Base-by-base conservation (phyloP, 75 land plant species). In the Cryptomeria japonica region DNA sequence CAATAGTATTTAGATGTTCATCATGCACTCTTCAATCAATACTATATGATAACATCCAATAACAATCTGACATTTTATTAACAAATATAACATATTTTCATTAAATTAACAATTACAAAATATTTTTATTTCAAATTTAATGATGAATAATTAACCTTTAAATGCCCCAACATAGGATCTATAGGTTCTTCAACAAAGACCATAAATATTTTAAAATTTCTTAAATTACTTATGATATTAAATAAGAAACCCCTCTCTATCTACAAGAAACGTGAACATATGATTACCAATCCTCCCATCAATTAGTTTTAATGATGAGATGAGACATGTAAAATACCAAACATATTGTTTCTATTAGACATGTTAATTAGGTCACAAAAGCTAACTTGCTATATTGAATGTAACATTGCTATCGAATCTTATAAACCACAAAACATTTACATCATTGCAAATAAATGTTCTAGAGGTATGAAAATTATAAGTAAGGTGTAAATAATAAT, bases 221-320 rank as follows among this genome's bases (percentile, higher is more conserved):
- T n/a, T n/a, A n/a, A n/a, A n/a, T n/a, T n/a, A n/a, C n/a, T n/a
- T n/a, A n/a, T n/a, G n/a, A n/a, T n/a, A n/a, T 55, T 55, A 55
- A 18, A 15, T 3, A 16, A 41, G 83, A 80, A 80, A 61, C 44
- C 96, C 99, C 95, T 96, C 99, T 80, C 99, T 95, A 92, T 97
- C 97, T 55, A 97, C 97, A 90, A 95, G 93, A 87, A 96, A 97
- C n/a, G n/a, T n/a, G n/a, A n/a, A n/a, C n/a, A n/a, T n/a, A 38
- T 96, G 99, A 41, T 97, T 95, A 55, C 93, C 93, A 80, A 97
- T 88, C n/a, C 89, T 89, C 68, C 96, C 96, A 41, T 94, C 94
- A 82, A 93, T 88, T 80, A 96, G 58, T 83, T 92, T 94, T 78
- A 97, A 84, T n/a, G 96, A 89, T 32, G 96, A 91, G 86, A 97